Percentiles rank a stretch among this genome's conserved stretches.
These are phyloP conservation scores for Beauveria varroae DNA, from an alignment of 2,329 filamentous ascomycete species.

Conservation along the genomic window DNA sequence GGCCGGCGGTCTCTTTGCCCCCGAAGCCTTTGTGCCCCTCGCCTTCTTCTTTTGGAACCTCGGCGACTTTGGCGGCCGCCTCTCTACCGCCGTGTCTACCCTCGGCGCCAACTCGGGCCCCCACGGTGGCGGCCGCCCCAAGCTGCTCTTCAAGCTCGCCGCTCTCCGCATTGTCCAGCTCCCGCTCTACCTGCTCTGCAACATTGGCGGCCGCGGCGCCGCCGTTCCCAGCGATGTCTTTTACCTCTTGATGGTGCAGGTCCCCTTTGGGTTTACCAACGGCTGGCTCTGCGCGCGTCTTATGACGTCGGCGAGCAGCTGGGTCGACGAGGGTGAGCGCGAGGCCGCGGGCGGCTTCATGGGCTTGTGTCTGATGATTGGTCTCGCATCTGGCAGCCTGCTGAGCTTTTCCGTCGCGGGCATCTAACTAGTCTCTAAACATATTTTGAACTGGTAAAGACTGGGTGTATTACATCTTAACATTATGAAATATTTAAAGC, in stretches of 20 bases:
- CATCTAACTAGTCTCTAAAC: constrained; percentile 26
- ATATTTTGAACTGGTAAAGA: not conserved
- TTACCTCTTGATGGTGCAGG: constrained; percentile 76
- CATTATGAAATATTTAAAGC: not conserved
- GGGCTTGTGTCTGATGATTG: constrained; percentile 80
- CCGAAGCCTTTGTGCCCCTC: constrained; percentile 77
- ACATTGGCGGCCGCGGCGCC: constrained; percentile 70
- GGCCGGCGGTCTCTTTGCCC: constrained; percentile 53
- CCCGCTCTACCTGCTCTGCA: constrained; percentile 85
- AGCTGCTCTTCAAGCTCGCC: constrained; percentile 58
- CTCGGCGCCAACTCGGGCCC: not conserved
- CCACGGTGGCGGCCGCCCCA: constrained; percentile 47
- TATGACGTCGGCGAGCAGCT: constrained; percentile 85
- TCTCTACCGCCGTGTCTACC: constrained; percentile 53
- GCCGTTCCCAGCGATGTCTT: constrained; percentile 74
- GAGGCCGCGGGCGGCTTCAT: constrained; percentile 92
- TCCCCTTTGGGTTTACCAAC: constrained; percentile 76
- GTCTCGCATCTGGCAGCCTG: constrained; percentile 77
- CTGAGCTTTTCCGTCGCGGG: constrained; percentile 70
- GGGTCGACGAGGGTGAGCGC: constrained; percentile 73
- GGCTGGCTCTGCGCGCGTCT: constrained; percentile 80
- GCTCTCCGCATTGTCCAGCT: constrained; percentile 63
- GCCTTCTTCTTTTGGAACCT: constrained; percentile 91
- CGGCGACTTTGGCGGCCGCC: constrained; percentile 73
- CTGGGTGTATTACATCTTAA: not conserved